Evolutionary conservation across 2,329 filamentous ascomycete species (phyloP).

Genomic region (Fusarium chaquense): DNA sequence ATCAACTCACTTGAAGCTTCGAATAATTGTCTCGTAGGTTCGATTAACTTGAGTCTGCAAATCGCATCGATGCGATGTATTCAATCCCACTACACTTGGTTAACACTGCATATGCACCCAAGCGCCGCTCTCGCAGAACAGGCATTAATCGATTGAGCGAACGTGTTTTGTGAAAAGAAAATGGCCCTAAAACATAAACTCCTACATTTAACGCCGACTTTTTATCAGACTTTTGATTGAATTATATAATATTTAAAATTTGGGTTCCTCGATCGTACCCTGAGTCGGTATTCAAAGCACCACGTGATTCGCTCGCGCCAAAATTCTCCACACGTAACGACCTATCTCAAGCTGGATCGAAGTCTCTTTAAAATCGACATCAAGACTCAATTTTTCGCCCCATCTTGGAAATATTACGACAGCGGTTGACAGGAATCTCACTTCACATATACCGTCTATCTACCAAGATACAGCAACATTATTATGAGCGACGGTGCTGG

Average conservation of each 20-base stretch:
- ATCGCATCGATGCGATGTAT: background rate
- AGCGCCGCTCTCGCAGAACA: too few species aligned
- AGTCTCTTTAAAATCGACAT: slow-evolving; percentile 16
- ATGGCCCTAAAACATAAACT: background rate
- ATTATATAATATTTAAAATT: background rate
- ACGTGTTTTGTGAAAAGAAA: background rate
- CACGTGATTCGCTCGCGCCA: slow-evolving; percentile 35
- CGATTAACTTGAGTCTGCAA: background rate
- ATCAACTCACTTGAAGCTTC: background rate
- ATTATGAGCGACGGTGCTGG: slow-evolving; percentile 53
- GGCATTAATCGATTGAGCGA: too few species aligned
- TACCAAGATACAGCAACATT: background rate
- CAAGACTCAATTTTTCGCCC: slow-evolving; percentile 3
- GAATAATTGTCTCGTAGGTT: background rate
- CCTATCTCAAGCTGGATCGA: background rate
- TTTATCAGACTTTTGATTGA: background rate
- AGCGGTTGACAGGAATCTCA: background rate
- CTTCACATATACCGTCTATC: background rate
- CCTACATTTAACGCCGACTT: too few species aligned
- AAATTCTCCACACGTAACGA: slow-evolving; percentile 39
- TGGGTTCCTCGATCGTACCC: background rate
- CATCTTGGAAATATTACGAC: background rate
- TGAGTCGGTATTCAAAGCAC: background rate
- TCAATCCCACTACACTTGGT: background rate
- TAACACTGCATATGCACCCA: background rate